These are phyloP conservation scores for Gigaspora rosea DNA, from an alignment of 192 early-diverging fungal genomes.

Conservation along the genomic window DNA sequence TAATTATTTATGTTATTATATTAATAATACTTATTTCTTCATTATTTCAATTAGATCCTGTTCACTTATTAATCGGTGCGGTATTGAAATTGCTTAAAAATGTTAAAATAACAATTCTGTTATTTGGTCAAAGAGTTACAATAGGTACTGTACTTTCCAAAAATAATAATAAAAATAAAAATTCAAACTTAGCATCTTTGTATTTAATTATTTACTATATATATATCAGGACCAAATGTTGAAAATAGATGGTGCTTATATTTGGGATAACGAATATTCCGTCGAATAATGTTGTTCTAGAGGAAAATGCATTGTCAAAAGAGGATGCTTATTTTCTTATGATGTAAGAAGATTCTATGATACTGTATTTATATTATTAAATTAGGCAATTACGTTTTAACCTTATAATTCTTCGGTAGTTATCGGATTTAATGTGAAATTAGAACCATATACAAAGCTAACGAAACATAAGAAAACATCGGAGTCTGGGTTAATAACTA, in stretches of 20 bases:
- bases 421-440: conserved; percentile 70
- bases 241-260: conserved; percentile 78
- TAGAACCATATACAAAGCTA: conserved; percentile 69
- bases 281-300: conserved; percentile 64
- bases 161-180: not conserved
- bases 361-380: not conserved
- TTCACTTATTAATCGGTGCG: conserved; percentile 78
- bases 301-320: conserved; percentile 64
- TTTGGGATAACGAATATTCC: conserved; percentile 79
- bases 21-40: not conserved
- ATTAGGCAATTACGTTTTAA: not conserved
- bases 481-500: conserved; percentile 35
- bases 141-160: conserved; percentile 56
- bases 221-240: conserved; percentile 63
- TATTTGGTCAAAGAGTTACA: conserved; percentile 78
- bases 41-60: conserved; percentile 48
- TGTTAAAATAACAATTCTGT: conserved; percentile 74
- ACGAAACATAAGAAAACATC: conserved; percentile 45
- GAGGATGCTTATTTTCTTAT: conserved; percentile 72
- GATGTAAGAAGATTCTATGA: conserved; percentile 46
- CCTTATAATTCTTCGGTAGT: conserved; percentile 45
- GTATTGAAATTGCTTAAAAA: conserved; percentile 75
- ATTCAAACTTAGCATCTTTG: not conserved
- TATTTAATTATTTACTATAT: not conserved
- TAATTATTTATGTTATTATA: not conserved